These are phyloP conservation scores for Lipomyces starkeyi DNA, from an alignment of 805 yeast genomes.

Conservation along the genomic window DNA sequence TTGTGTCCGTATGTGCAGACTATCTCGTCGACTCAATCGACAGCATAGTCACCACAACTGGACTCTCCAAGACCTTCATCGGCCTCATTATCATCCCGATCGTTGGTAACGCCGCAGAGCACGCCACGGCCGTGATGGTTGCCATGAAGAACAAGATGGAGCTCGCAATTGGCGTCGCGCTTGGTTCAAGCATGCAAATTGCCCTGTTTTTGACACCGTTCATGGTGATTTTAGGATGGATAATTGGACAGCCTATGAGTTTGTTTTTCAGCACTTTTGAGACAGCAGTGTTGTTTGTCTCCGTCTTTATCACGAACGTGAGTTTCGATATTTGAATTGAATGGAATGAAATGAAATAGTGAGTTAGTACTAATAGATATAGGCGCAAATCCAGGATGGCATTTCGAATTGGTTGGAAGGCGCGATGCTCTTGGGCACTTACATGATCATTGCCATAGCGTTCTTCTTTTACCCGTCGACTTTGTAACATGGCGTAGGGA, in stretches of 20 bases:
- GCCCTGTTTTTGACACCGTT: slow-evolving; percentile 95
- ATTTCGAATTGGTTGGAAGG: slow-evolving; percentile 98
- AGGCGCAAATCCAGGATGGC: slow-evolving; percentile 73
- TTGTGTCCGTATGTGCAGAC: slow-evolving; percentile 92
- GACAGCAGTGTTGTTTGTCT: slow-evolving; percentile 86
- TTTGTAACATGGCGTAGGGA: slow-evolving; percentile 13
- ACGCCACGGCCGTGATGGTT: slow-evolving; percentile 93
- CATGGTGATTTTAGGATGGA: slow-evolving; percentile 95
- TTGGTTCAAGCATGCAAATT: slow-evolving; percentile 94
- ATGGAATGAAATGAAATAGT: neutral
- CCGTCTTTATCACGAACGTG: slow-evolving; percentile 80
- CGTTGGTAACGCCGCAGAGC: slow-evolving; percentile 99
- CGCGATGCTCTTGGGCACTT: slow-evolving; percentile 85
- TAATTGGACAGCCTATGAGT: slow-evolving; percentile 87
- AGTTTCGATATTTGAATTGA: slow-evolving; percentile 49
- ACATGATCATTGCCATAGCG: slow-evolving; percentile 84
- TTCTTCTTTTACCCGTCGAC: slow-evolving; percentile 80
- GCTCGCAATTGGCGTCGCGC: slow-evolving; percentile 93
- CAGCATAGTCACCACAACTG: slow-evolving; percentile 79
- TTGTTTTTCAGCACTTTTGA: slow-evolving; percentile 90
- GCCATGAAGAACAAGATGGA: slow-evolving; percentile 98
- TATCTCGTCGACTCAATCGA: slow-evolving; percentile 93
- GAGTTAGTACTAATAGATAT: slow-evolving; percentile 2
- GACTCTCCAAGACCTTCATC: slow-evolving; percentile 91
- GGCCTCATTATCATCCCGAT: slow-evolving; percentile 94